Evolutionary conservation across 2,329 filamentous ascomycete species (phyloP), one percentile per base, ranked within the genome.

Genomic region (Alternaria sp.): DNA sequence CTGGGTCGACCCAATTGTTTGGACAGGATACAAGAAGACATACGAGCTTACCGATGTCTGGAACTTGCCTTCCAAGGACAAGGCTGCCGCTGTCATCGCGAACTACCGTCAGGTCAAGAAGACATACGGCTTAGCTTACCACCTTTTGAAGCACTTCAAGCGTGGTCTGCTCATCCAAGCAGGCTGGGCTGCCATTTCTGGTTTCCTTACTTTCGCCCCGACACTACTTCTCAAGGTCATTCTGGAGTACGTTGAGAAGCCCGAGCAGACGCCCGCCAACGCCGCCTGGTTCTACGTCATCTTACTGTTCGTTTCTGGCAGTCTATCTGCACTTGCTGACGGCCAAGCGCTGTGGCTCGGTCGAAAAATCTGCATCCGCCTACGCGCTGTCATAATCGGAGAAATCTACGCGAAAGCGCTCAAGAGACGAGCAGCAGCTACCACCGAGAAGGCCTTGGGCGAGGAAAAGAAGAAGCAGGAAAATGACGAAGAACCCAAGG

Each of bases 391-490:
- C 75, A 94, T 99, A 66, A 93, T 99, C 69, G 96, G 96, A 59
- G 96, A 99, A 75, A 96, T 99, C 50, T 99, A 99, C 78, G 92
- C 94, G 61, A 99, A 99, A 82, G 93, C 96, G 2, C 86, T 99
- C 18, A 90, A 96, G 67, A 90, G 96, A 71, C 97, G 97, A 80
- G 95, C 94, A 18, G 90, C 93, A 21, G 90, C 94, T 9, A 78
- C 78, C 9, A 88, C 90, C 18, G 94, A 98, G 70, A 89, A 91
- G 57, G 85, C 90, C 0, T 84, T 96, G 15, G 92, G 92, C 30
- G 84, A 87, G 57, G 81, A 84, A 45, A 83, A 84, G 61, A 83
- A 85, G 67, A 60, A 68, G 9, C 44, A 81, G 46, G 78, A 84
- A 25, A 45, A 63, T 8, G 73, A 84, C 80, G 76, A 56, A 2